A percentile compares a stretch with the other conserved stretches of the same genome.
Conservation (phyloP, 2,329 filamentous ascomycete species). For the Malbranchea cinnamomea region DNA sequence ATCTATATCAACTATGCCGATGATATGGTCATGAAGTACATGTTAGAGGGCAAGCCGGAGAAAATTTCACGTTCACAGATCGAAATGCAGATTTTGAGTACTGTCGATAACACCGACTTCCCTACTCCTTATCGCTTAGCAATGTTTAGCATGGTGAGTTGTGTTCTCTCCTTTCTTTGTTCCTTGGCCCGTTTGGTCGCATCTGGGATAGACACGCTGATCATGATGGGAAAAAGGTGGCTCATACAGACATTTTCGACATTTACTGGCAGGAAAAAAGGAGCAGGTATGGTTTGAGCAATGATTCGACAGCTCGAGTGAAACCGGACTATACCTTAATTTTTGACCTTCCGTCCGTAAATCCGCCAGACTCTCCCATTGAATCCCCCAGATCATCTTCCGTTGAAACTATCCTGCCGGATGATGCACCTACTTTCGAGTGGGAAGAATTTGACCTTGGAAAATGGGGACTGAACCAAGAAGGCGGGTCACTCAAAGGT, state of each 20-base stretch:
- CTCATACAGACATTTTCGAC: constrained; percentile 14
- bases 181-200: constrained; percentile 1
- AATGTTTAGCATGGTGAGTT: constrained; percentile 13
- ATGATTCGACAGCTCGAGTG: constrained; percentile 9
- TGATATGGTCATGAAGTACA: constrained; percentile 8
- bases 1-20: constrained; percentile 14
- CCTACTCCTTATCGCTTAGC: constrained; percentile 12
- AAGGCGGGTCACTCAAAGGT: no score
- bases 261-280: constrained; percentile 13
- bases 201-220: no score
- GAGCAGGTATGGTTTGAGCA: constrained; percentile 8
- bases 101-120: constrained; percentile 12
- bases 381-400: no score
- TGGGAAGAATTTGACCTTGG: constrained; percentile 1
- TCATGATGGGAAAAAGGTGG: constrained; percentile 10
- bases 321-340: constrained; percentile 9
- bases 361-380: constrained; percentile 5
- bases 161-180: neutral
- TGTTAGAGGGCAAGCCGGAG: constrained; percentile 6
- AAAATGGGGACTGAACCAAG: no score
- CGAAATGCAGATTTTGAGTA: constrained; percentile 12
- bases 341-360: constrained; percentile 2
- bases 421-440: no score
- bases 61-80: constrained; percentile 13
- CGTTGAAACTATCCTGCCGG: no score